phyloP scores from a whole-genome alignment of 352 stramenopile genomes.

The Thalassiosira hispida region DNA sequence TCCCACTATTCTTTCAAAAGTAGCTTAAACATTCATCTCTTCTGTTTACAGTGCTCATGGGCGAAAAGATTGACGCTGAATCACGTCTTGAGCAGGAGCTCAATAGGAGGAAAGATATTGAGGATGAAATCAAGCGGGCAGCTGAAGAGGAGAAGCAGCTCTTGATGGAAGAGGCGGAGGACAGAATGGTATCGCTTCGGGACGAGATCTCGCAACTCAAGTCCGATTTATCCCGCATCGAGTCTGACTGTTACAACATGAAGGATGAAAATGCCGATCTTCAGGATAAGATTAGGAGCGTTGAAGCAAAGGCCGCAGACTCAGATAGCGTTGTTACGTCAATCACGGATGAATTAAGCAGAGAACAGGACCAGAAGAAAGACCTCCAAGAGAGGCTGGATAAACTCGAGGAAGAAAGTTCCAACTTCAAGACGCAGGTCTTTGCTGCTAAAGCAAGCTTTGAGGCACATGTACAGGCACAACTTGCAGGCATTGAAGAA shows the following conservation, averaged over 20 bases:
- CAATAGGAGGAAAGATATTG: constrained; percentile 37
- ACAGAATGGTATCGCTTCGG: constrained; percentile 42
- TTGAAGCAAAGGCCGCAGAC: constrained; percentile 37
- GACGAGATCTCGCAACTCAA: constrained; percentile 50
- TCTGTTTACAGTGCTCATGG: constrained; percentile 31
- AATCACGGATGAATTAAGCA: constrained; percentile 38
- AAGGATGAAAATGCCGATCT: constrained; percentile 55
- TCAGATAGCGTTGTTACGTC: constrained; percentile 25
- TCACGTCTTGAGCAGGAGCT: constrained; percentile 51
- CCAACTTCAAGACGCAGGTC: constrained; percentile 43
- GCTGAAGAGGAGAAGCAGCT: constrained; percentile 57
- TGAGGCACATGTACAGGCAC: constrained; percentile 34
- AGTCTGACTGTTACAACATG: constrained; percentile 52
- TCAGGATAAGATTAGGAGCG: constrained; percentile 44
- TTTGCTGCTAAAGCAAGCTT: constrained; percentile 49
- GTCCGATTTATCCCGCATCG: constrained; percentile 46
- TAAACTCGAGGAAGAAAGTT: constrained; percentile 46
- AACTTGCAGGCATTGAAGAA: constrained; percentile 31
- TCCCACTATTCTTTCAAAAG: background rate
- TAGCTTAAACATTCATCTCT: background rate
- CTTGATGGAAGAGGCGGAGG: constrained; percentile 55
- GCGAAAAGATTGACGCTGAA: constrained; percentile 64
- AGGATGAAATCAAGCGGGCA: constrained; percentile 49
- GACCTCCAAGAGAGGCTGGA: constrained; percentile 41
- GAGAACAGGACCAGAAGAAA: constrained; percentile 33